Base-by-base conservation (phyloP, 768 basidiomycete species). In the Leccinum olivaceopallidum region DNA sequence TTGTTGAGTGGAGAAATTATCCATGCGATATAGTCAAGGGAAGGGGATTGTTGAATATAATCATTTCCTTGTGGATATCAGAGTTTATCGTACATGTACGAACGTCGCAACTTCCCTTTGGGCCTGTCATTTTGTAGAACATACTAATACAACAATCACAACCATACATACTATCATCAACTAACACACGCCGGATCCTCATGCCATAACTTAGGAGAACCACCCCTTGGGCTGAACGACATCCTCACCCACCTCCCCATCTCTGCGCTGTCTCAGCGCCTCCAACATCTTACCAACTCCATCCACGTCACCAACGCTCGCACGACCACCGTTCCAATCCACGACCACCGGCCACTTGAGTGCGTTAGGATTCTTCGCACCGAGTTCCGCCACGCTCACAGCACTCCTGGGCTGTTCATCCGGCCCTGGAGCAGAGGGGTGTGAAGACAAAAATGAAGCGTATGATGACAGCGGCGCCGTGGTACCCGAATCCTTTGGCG, bases 301-400 rank as follows among this genome's bases (percentile, higher is more conserved):
- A 6, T 89, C 87, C 18, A 86, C 76, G 60, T 88, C 84, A 0
- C 90, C 90, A 0, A 91, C 74, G 20, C 81, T 80, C 10, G 84
- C 88, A 47, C 79, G 79, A 2, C 90, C 90, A 24, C 78, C 81
- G 16, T 78, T 74, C 90, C 90, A 92, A 65, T 92, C 85, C 2
- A 92, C 90, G 0, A 92, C 88, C 51, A 92, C 81, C 0, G 90
- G 90, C 89, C 89, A 92, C 61, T 85, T 89, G 64, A 91, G 72
- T 16, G 83, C 84, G 14, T 78, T 78, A 1, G 85, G 87, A 59
- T 85, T 85, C 71, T 78, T 77, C 49, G 75, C 65, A 0, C 79
- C 88, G 10, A 90, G 77, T 30, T 79, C 73, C 3, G 75, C 75
- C 9, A 92, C 75, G 8, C 73, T 81, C 6, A 79, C 72, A 0